phyloP scores from a whole-genome alignment of 768 basidiomycete species.

The Suillus weaverae region DNA sequence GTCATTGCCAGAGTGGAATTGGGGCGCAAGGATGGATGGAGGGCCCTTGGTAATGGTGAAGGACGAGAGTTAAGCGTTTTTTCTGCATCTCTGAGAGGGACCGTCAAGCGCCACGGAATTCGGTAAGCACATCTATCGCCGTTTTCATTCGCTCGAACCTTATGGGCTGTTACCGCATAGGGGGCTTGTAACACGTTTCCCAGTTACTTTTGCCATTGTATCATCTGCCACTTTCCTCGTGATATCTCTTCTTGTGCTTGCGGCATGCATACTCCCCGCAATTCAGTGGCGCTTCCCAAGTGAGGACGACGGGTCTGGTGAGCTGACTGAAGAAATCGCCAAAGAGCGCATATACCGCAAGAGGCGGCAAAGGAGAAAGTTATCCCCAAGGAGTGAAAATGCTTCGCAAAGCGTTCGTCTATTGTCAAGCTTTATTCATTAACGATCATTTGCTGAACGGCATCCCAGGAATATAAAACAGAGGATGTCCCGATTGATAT shows the following conservation, averaged over 20 bases:
- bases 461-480: constrained; percentile 24
- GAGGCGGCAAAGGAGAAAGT: constrained; percentile 20
- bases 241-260: constrained; percentile 47
- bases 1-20: constrained; percentile 65
- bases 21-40: constrained; percentile 77
- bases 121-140: constrained; percentile 47
- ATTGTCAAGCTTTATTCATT: neutral
- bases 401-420: constrained; percentile 25
- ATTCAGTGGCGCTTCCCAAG: constrained; percentile 28
- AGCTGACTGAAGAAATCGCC: constrained; percentile 8
- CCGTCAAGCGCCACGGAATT: constrained; percentile 64
- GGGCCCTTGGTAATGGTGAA: constrained; percentile 61
- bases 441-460: constrained; percentile 11
- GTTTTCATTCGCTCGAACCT: neutral
- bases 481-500: constrained; percentile 31
- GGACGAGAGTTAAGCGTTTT: constrained; percentile 72
- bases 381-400: constrained; percentile 17
- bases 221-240: constrained; percentile 48
- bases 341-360: constrained; percentile 19
- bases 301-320: constrained; percentile 15
- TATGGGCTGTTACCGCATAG: constrained; percentile 36
- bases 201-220: constrained; percentile 51
- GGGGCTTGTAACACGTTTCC: constrained; percentile 70
- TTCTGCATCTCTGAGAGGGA: constrained; percentile 60
- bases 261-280: constrained; percentile 52